Evolutionary conservation across 2,329 filamentous ascomycete genomes (phyloP).

Genomic region (Colletotrichum tamarilloi): DNA sequence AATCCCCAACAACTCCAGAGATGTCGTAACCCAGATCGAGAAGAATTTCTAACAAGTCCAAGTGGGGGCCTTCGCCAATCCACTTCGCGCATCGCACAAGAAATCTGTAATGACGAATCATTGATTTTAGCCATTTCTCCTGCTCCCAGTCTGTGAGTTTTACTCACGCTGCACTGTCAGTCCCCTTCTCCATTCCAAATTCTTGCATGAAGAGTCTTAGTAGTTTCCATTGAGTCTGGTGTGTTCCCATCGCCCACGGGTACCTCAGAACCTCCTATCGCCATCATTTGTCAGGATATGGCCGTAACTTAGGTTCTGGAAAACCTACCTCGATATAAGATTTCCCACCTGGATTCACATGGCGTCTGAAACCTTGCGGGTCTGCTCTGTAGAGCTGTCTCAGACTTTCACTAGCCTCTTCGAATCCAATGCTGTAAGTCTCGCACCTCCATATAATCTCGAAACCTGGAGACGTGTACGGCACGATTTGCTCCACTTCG

Average conservation of each 20-base stretch:
- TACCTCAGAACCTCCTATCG: fast-evolving
- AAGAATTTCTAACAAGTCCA: not conserved
- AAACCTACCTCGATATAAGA: conserved; percentile 16
- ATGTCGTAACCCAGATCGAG: not conserved
- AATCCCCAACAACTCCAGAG: not conserved
- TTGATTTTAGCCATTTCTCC: too few species aligned
- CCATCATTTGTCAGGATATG: fast-evolving
- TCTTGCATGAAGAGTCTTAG: not conserved
- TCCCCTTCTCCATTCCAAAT: not conserved
- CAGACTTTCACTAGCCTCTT: not conserved
- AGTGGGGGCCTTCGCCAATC: conserved; percentile 9
- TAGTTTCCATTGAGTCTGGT: not conserved
- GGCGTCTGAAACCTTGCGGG: not conserved
- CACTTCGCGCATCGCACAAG: not conserved
- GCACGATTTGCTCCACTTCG: not conserved
- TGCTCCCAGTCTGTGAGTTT: not conserved
- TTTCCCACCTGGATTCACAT: not conserved
- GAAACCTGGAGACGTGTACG: conserved; percentile 11
- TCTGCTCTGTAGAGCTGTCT: not conserved
- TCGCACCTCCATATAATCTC: not conserved
- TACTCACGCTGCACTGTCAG: not conserved
- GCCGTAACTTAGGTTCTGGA: fast-evolving
- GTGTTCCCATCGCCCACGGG: fast-evolving
- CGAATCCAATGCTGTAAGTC: fast-evolving
- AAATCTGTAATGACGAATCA: not conserved